Evolutionary conservation across 306 rosid genomes (phyloP).

Genomic region (Psophocarpus tetragonolobus): DNA sequence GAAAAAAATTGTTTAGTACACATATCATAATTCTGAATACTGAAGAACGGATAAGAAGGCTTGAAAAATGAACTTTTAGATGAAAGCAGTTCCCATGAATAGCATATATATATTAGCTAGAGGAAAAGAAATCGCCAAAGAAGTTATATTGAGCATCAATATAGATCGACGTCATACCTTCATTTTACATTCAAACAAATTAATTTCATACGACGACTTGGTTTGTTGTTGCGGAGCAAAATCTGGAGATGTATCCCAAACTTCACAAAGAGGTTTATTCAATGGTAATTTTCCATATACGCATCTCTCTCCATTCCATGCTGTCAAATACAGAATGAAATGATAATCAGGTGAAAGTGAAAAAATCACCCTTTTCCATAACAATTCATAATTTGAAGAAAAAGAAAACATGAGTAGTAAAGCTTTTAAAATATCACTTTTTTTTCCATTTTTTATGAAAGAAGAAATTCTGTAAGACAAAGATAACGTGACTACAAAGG

Average conservation of each 20-base stretch:
- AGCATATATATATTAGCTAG: slow-evolving; percentile 19
- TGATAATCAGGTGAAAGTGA: background rate
- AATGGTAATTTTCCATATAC: slow-evolving; percentile 67
- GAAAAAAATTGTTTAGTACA: slow-evolving; percentile 10
- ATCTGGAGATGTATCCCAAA: slow-evolving; percentile 60
- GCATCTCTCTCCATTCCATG: slow-evolving; percentile 60
- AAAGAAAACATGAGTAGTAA: background rate
- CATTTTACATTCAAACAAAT: slow-evolving; percentile 63
- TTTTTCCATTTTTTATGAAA: slow-evolving; percentile 6
- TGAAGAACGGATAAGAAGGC: background rate
- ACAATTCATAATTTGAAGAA: background rate
- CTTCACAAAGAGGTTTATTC: slow-evolving; percentile 53
- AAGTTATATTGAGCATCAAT: slow-evolving; percentile 9
- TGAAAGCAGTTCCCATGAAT: background rate
- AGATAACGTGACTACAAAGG: background rate
- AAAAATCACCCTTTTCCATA: slow-evolving; percentile 18
- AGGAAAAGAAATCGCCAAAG: slow-evolving; percentile 24
- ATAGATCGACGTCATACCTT: slow-evolving; percentile 55
- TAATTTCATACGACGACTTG: slow-evolving; percentile 49
- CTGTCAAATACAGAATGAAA: slow-evolving; percentile 48
- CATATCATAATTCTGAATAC: slow-evolving; percentile 21
- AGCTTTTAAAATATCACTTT: background rate
- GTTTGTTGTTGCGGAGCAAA: slow-evolving; percentile 67
- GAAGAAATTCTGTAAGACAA: slow-evolving; percentile 28
- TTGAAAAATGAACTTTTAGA: slow-evolving; percentile 6